Evolutionary conservation across 1,284 basidiomycete species (phyloP), one percentile per base, ranked within the genome.

Genomic region (Marasmius fiardii): DNA sequence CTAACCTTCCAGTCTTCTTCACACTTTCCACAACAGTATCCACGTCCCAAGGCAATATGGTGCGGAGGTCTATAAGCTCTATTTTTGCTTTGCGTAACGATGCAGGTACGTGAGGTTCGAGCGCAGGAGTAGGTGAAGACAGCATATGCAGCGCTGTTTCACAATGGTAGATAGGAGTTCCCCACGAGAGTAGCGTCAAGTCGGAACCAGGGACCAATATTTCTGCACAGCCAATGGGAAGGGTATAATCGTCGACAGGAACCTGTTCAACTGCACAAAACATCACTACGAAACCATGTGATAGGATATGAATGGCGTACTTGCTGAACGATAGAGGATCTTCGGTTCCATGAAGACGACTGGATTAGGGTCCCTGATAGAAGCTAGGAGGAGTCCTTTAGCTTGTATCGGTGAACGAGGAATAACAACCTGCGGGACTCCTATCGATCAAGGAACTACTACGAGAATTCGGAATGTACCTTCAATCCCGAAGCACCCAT

Each of bases 271-370:
- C 90, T 84, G 65, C 43, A 50, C n/a, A 51, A 45, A 61, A 18
- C 23, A 53, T 26, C 14, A 28, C 35, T 26, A 54, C 11, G 26
- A 41, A 48, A 12, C 20, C 47, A 16, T 41, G 5, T 51, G 2
- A 47, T 45, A 57, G 10, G 11, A 23, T 26, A 20, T 43, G 24
- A 51, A 24, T 31, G 24, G 57, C 60, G 21, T 63, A 88, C 87
- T 82, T 65, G 90, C 81, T 45, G 90, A 91, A 52, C 92, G 84
- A 67, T 95, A 95, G 6, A 95, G 75, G 55, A 94, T 81, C 70
- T 98, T 98, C 10, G 95, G 95, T 71, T 98, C 95, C 80, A 98
- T 90, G 70, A 98, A 94, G 50, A 98, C 83, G 5, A 94, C 90
- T 0, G 95, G 95, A 65, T 96, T 95, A 0, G 92, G 91, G 66